Percentiles rank a stretch among this genome's conserved stretches.
phyloP scores from a whole-genome alignment of 2,329 filamentous ascomycete species.

The Xylaria sp. region DNA sequence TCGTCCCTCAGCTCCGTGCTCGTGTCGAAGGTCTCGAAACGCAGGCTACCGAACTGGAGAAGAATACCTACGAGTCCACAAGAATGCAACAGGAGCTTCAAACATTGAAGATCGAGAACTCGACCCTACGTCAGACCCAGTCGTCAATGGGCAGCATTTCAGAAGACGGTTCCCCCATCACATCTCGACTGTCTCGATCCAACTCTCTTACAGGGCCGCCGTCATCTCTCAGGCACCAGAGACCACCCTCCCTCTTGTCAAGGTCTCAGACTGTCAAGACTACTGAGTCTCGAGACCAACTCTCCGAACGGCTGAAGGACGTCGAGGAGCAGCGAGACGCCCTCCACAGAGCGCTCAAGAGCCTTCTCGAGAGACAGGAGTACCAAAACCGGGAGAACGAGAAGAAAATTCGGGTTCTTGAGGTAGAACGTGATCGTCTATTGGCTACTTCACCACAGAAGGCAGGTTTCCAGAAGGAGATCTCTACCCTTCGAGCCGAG shows the following conservation, averaged over 20 bases:
- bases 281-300: conserved; percentile 65
- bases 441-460: conserved; percentile 70
- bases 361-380: conserved; percentile 82
- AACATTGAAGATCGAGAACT: conserved; percentile 68
- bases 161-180: conserved; percentile 34
- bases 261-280: conserved; percentile 63
- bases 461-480: conserved; percentile 82
- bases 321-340: conserved; percentile 93
- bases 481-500: conserved; percentile 77
- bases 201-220: conserved; percentile 45
- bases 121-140: conserved; percentile 49
- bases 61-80: conserved; percentile 75
- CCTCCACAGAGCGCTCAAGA: conserved; percentile 83
- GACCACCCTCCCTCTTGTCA: conserved; percentile 49
- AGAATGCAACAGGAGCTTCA: conserved; percentile 88
- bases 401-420: conserved; percentile 77
- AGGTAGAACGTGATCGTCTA: conserved; percentile 76
- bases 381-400: conserved; percentile 81
- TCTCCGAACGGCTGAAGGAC: conserved; percentile 84
- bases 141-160: conserved; percentile 41
- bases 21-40: conserved; percentile 78
- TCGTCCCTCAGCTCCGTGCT: conserved; percentile 77
- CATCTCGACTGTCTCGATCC: conserved; percentile 46
- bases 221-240: conserved; percentile 53
- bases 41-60: conserved; percentile 72